Base-by-base conservation (phyloP, 768 basidiomycete species). In the Boletus rex-veris region DNA sequence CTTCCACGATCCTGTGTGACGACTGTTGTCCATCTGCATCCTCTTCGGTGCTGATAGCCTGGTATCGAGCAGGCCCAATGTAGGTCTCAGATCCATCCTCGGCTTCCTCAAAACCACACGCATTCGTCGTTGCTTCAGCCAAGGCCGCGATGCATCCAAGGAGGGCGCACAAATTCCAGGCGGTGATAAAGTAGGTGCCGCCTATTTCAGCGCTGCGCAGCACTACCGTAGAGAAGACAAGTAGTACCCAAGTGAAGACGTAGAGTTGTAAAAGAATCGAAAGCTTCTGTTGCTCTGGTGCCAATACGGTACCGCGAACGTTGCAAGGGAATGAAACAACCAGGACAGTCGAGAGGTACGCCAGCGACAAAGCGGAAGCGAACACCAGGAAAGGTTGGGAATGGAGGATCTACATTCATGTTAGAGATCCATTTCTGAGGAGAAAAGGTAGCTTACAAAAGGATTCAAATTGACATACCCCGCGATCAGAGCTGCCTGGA, bases 391-490 rank as follows among this genome's bases (percentile, higher is more conserved):
- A 77, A 4, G 80, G 78, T 7, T 75, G 76, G 2, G 85, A 79
- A 63, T 90, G 83, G 9, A 83, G 71, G 28, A 84, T 75, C 89
- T 90, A 16, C 39, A n/a, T 18, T 49, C 54, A 11, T 41, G 51
- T 59, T 33, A 37, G 52, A 33, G 24, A 35, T 39, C 14, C 10
- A 37, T 26, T 18, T 21, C 7, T 10, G 14, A 49, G 4, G 21
- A 15, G 37, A 26, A 24, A n/a, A 2, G 4, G 11, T 4, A 46
- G 12, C 84, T 61, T 62, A 88, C 87, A 57, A 81, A 83, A 30
- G 83, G 81, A 64, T 88, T 89, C 39, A 86, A n/a, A 43, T 76
- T 70, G 18, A 81, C 60, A 57, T 79, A 84, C 5, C 74, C 74
- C 43, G 73, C 63, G 3, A 81, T 72, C 7, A 89, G 69, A 3